Conservation (phyloP, 805 yeast species). For the Candida xyloterini region DNA sequence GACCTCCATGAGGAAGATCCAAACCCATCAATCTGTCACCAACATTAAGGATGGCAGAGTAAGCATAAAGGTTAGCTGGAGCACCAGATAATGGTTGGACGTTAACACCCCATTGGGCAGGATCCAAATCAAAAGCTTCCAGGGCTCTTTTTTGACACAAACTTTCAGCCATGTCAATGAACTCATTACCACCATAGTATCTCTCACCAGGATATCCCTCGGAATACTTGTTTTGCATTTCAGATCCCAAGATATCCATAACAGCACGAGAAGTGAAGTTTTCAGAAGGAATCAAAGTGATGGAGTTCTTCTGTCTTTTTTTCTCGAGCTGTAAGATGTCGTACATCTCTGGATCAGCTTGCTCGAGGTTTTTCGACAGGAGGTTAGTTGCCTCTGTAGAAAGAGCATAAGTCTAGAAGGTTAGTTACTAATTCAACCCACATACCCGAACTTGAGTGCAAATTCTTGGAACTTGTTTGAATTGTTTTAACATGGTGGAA, state of each 20-base stretch:
- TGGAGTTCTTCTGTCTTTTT: conserved; percentile 84
- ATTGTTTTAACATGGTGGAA: conserved; percentile 8
- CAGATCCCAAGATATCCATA: conserved; percentile 91
- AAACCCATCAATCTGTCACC: conserved; percentile 96
- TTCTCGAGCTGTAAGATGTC: conserved; percentile 73
- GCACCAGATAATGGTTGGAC: conserved; percentile 96
- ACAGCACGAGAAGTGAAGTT: conserved; percentile 95
- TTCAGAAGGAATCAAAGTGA: conserved; percentile 92
- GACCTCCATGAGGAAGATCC: conserved; percentile 98
- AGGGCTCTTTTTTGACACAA: conserved; percentile 91
- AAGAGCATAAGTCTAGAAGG: conserved; percentile 22
- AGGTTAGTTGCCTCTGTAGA: conserved; percentile 48
- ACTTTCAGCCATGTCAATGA: conserved; percentile 85
- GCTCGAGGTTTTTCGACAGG: conserved; percentile 60
- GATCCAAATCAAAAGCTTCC: conserved; percentile 70
- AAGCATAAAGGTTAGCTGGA: conserved; percentile 92
- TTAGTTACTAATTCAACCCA: not conserved
- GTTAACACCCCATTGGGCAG: conserved; percentile 94
- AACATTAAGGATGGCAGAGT: conserved; percentile 82
- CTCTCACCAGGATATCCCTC: conserved; percentile 99
- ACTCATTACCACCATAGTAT: conserved; percentile 97
- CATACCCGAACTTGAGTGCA: conserved; percentile 8
- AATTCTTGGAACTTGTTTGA: conserved; percentile 9
- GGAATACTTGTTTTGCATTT: conserved; percentile 96
- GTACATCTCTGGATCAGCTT: conserved; percentile 82